A percentile compares a stretch with the other conserved stretches of the same genome.
phyloP scores from a whole-genome alignment of 2,329 filamentous ascomycete species.

The Cladosporium sp. region DNA sequence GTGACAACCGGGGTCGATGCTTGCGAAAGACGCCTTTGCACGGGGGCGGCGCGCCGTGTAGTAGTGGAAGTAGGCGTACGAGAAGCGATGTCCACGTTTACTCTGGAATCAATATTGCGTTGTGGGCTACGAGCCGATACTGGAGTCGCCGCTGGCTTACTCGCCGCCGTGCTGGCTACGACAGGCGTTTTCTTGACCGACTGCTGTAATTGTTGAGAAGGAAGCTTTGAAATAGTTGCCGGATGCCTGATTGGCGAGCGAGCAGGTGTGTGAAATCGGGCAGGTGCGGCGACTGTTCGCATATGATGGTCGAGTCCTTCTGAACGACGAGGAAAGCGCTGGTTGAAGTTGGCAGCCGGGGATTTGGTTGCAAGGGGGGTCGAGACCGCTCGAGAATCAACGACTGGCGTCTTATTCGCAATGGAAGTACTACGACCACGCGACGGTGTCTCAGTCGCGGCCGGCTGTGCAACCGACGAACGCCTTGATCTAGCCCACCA shows the following conservation, averaged over 20 bases:
- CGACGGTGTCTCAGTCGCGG: background rate
- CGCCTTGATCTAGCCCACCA: constrained; percentile 17
- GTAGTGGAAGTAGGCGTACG: background rate
- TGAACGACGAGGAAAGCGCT: constrained; percentile 17
- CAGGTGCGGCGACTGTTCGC: constrained; percentile 14
- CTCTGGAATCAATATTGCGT: too few relatives aligned
- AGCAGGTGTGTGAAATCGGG: constrained; percentile 15
- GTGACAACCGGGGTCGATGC: background rate
- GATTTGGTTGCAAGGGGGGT: background rate
- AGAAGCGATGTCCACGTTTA: background rate
- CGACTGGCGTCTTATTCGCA: background rate
- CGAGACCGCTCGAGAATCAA: background rate
- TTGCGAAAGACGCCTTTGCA: background rate
- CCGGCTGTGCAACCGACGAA: background rate
- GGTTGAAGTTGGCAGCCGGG: background rate
- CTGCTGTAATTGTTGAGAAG: background rate
- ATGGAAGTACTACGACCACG: background rate
- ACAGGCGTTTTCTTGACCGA: background rate
- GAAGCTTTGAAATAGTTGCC: background rate
- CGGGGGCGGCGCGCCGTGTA: background rate
- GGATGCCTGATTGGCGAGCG: background rate
- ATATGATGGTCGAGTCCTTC: constrained; percentile 14
- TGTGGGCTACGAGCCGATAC: background rate
- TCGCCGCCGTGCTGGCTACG: too few relatives aligned
- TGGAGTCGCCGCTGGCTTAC: background rate